Conservation (phyloP, 2,329 filamentous ascomycete genomes). For the Periconia macrospinosa region DNA sequence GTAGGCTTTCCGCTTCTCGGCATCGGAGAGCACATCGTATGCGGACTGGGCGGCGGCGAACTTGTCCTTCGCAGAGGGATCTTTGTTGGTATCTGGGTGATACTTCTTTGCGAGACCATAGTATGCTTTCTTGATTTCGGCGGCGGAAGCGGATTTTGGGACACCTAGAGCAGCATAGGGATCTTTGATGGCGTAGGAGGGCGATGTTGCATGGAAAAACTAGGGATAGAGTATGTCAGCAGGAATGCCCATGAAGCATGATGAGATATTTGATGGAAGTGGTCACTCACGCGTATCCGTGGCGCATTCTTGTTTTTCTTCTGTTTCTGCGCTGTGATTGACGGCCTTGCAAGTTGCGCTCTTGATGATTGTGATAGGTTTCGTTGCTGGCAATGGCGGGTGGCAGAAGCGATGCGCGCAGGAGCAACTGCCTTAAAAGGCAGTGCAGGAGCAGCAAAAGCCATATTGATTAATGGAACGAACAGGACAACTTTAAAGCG, state of each 20-base stretch:
- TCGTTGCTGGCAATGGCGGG: slow-evolving; percentile 34
- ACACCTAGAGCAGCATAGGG: slow-evolving; percentile 89
- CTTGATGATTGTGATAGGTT: slow-evolving; percentile 30
- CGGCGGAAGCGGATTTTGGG: slow-evolving; percentile 73
- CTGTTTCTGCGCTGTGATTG: slow-evolving; percentile 20
- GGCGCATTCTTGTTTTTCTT: slow-evolving; percentile 16
- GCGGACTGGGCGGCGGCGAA: slow-evolving; percentile 91
- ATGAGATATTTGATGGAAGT: not conserved
- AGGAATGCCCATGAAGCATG: not conserved
- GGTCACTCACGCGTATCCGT: slow-evolving; percentile 33
- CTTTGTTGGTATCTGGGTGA: slow-evolving; percentile 98
- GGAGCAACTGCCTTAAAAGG: slow-evolving; percentile 37
- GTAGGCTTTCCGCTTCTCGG: slow-evolving; percentile 89
- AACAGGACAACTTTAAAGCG: not conserved
- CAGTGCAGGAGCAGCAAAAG: slow-evolving; percentile 33
- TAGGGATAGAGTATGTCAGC: slow-evolving; percentile 20
- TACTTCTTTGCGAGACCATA: slow-evolving; percentile 97
- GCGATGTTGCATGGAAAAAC: slow-evolving; percentile 48
- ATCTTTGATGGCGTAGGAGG: slow-evolving; percentile 69
- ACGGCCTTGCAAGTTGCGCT: slow-evolving; percentile 29
- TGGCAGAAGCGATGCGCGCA: slow-evolving; percentile 33
- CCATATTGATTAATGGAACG: slow-evolving; percentile 24
- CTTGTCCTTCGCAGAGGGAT: slow-evolving; percentile 87
- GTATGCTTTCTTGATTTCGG: slow-evolving; percentile 97
- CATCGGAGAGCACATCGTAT: slow-evolving; percentile 90